phyloP scores from a whole-genome alignment of 345 rosid genomes.

The thale cress (Arabidopsis thaliana) region DNA sequence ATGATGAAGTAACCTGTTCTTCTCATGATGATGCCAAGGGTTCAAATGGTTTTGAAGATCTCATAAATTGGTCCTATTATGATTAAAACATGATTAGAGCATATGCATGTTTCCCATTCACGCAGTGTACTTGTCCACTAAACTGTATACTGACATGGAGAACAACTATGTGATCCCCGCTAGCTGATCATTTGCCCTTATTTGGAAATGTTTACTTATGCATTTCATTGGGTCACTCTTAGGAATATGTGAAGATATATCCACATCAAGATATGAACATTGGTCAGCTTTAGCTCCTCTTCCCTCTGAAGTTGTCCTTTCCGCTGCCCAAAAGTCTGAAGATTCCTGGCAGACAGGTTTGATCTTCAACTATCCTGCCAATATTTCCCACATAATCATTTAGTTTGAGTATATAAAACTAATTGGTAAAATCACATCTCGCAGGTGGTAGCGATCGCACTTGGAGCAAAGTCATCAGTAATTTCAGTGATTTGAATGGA shows the following conservation, averaged over 20 bases:
- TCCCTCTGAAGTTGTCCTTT: slow-evolving; percentile 92
- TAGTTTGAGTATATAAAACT: neutral
- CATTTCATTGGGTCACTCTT: slow-evolving; percentile 16
- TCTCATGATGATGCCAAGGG: slow-evolving; percentile 5
- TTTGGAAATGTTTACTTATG: slow-evolving; percentile 25
- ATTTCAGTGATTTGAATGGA: slow-evolving; percentile 81
- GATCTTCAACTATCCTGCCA: neutral
- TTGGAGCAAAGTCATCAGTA: slow-evolving; percentile 67
- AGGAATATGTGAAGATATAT: slow-evolving; percentile 82
- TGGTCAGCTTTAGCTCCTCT: slow-evolving; percentile 99
- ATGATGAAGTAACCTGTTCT: slow-evolving; percentile 12
- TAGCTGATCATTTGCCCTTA: neutral
- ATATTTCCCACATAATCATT: neutral
- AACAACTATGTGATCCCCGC: neutral
- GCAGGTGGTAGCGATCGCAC: slow-evolving; percentile 61
- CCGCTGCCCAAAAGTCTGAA: slow-evolving; percentile 97
- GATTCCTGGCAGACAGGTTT: slow-evolving; percentile 71
- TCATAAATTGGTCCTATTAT: slow-evolving; percentile 2
- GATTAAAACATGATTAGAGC: slow-evolving; percentile 2
- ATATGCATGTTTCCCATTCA: neutral
- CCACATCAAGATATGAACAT: slow-evolving; percentile 75
- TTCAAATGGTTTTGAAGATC: neutral
- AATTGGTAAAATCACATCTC: slow-evolving; percentile 34
- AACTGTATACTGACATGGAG: neutral
- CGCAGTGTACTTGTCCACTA: slow-evolving; percentile 12